These are phyloP conservation scores for Chaetomium strumarium DNA, from an alignment of 2,329 filamentous ascomycete genomes.

Conservation along the genomic window DNA sequence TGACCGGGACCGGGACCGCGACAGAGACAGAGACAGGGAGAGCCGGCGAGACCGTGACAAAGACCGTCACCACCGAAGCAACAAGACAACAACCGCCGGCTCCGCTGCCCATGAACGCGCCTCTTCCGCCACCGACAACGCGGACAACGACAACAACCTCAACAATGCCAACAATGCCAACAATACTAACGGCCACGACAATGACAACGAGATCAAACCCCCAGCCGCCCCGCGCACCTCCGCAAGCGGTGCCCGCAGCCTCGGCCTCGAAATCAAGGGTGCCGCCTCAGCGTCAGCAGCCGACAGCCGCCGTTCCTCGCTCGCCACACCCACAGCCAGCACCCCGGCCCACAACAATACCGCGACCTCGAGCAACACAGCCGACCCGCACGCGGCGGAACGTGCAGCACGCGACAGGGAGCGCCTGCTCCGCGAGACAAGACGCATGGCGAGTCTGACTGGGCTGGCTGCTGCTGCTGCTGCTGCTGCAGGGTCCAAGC, in stretches of 20 bases:
- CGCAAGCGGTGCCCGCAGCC: slow-evolving; percentile 20
- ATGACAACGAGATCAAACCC: slow-evolving; percentile 35
- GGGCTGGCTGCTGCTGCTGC: slow-evolving; percentile 38
- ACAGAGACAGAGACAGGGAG: slow-evolving; percentile 4
- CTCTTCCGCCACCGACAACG: not conserved
- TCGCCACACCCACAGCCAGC: slow-evolving; percentile 24
- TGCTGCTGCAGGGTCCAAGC: slow-evolving; percentile 42
- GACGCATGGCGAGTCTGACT: slow-evolving; percentile 53
- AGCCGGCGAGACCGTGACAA: slow-evolving; percentile 15
- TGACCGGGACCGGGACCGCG: slow-evolving; percentile 13
- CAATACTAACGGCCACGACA: too few relatives aligned
- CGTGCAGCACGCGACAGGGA: slow-evolving; percentile 62
- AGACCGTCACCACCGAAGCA: slow-evolving; percentile 34
- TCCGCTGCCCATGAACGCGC: not conserved
- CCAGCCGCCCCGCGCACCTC: slow-evolving; percentile 35
- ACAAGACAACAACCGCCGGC: slow-evolving; percentile 26
- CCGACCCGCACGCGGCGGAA: slow-evolving; percentile 62
- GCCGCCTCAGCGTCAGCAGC: slow-evolving; percentile 18
- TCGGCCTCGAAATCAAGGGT: slow-evolving; percentile 35
- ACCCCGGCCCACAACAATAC: slow-evolving; percentile 17
- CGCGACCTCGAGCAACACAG: slow-evolving; percentile 19
- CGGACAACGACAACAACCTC: not conserved
- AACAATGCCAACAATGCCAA: not conserved
- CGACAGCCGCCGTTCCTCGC: slow-evolving; percentile 34
- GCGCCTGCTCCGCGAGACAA: slow-evolving; percentile 61